Base-by-base conservation (phyloP, 306 rosid genomes). In the Prosopis cineraria region DNA sequence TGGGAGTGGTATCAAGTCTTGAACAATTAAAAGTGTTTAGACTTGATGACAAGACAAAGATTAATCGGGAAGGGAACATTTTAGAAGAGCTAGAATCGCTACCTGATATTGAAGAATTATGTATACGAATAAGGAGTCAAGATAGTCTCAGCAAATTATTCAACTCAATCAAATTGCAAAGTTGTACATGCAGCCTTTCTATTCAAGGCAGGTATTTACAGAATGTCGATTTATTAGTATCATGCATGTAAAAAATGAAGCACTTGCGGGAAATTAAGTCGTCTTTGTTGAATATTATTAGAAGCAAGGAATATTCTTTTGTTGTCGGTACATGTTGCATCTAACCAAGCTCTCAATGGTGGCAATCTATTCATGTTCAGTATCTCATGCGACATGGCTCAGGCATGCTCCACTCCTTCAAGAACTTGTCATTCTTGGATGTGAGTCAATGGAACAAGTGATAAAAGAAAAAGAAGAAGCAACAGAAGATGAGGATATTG, bases 351-450 rank as follows among this genome's bases (percentile, higher is more conserved):
- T 27, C 30, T 37, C 3, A 10, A 1, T 1, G 0, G 60, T 53
- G 27, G 9, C 13, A 8, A 22, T 56, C 25, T 9, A 0, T 4
- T 1, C 4, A 1, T 59, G 37, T 7, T 27, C 66, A 25, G 12
- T 59, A 12, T 2, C 13, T 13, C 40, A 62, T 62, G 19, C 17
- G 6, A 62, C 41, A 33, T 64, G 44, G 44, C 45, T 64, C 44
- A 64, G 34, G 44, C n/a, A 33, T 64, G 69, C 44, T 34, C 69
- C 69, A n/a, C 69, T 33, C 44, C 45, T 64, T 19, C 27, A 64
- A 34, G 1, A 1, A 17, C 29, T 64, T 64, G 0, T 0, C 0
- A 34, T 64, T 8, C 0, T 0, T 0, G 0, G 1, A 0, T 33
- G 69, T 10, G 0, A 8, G 0, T 33, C 69, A 3, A 3, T 64